Base-by-base conservation (phyloP, 2,329 filamentous ascomycete genomes). In the Trichoderma oligosporum region DNA sequence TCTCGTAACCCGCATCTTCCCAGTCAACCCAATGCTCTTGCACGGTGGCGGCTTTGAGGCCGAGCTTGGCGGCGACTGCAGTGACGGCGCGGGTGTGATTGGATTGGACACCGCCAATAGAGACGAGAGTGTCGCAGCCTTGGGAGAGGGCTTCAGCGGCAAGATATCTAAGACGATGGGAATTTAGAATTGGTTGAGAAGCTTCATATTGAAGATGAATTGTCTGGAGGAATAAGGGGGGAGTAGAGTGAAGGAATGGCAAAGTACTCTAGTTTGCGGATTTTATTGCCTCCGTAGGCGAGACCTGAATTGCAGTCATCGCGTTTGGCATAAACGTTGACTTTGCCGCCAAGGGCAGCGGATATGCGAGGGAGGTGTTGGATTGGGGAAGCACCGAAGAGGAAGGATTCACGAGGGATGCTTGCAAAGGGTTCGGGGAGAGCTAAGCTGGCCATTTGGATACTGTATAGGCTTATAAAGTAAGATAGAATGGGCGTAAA, bases 1-100 rank as follows among this genome's bases (percentile, higher is more conserved):
- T 78, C 18, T 80, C 80, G 66, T 88, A 88, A 7, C 76, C 79
- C 1, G 75, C 69, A 61, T 86, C 82, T 0, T 73, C 68, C 78
- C 81, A 84, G 35, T 84, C 78, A 0, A 88, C 85, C 85, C 85
- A 88, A 66, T 85, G 77, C 71, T 88, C 85, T 70, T 88, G 85
- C 0, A 60, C 82, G 62, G 60, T 74, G 61, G 79, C 74, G 45
- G 75, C 76, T 60, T 79, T 76, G 20, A 88, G 74, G 0, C 84
- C 84, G 1, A 82, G 71, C 45, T 78, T 77, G 20, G 80, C 75
- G 0, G 84, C 83, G 2, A 83, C 81, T 0, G 84, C 85, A 0
- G 85, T 82, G 0, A 88, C 85, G 62, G 84, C 81, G 11, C 85
- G 80, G 2, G 85, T 88, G 68, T 88, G 85, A 75, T 89, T 89